Conservation (phyloP, 169 alveolate genomes). For the Plasmodium reichenowi region DNA sequence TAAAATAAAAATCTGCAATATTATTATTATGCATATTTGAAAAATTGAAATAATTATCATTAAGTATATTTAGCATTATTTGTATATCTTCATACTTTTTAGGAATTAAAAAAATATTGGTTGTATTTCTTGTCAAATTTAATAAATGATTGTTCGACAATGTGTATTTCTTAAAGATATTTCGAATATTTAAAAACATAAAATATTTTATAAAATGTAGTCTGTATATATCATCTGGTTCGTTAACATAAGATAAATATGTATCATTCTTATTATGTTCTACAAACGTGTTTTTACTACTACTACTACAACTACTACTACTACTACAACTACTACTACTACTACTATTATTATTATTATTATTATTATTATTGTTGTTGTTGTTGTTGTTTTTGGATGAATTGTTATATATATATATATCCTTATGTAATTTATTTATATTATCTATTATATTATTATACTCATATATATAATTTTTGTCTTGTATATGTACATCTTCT, state of each 20-base stretch:
- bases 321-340: too few relatives aligned
- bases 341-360: not conserved
- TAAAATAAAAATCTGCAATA: conserved; percentile 58
- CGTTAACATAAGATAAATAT: not conserved
- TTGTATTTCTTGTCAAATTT: conserved; percentile 43
- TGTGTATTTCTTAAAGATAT: conserved; percentile 50
- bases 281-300: too few relatives aligned
- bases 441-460: conserved; percentile 26
- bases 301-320: too few relatives aligned
- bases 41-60: conserved; percentile 28
- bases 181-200: conserved; percentile 47
- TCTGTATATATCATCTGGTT: conserved; percentile 34
- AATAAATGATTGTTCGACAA: conserved; percentile 48
- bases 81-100: conserved; percentile 61
- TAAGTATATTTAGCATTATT: conserved; percentile 35
- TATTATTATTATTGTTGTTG: not conserved
- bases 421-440: conserved; percentile 30
- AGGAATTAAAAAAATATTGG: conserved; percentile 62
- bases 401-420: not conserved
- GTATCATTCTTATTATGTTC: too few relatives aligned
- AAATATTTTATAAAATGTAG: conserved; percentile 70
- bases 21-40: conserved; percentile 23
- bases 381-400: not conserved
- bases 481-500: conserved; percentile 40
- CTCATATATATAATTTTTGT: conserved; percentile 3